Base-by-base conservation (phyloP, 768 basidiomycete genomes). In the Lactarius pseudohatsudake region DNA sequence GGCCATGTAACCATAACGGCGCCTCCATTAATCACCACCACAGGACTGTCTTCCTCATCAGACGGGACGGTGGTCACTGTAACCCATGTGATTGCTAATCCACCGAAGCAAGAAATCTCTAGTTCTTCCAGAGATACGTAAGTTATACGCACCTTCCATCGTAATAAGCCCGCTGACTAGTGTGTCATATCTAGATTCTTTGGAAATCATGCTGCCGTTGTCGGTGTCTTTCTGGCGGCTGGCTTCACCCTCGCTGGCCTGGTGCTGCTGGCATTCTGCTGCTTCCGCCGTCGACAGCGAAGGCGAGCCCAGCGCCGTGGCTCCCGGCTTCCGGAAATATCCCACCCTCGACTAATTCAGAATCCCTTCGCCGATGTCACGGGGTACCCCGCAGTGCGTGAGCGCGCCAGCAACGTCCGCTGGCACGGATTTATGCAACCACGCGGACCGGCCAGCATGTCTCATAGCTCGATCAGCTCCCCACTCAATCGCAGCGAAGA, bases 201-300 rank as follows among this genome's bases (percentile, higher is more conserved):
- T 70, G 76, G 79, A 56, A 87, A 92, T 72, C 85, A 80, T 34
- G 85, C 86, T 2, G 87, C 86, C 11, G 86, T 91, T 4, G 85
- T 86, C 2, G 91, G 88, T 8, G 84, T 87, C n/a, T 92, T 93
- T 74, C 80, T 89, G 8, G 85, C 81, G 13, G 81, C 88, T 53
- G 91, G 88, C 8, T 72, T 93, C 26, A 76, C 82, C 43, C 77
- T 81, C 6, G 80, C 83, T 1, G 80, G 79, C 0, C 68, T 87
- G 28, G 70, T 80, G 9, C 74, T 82, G 10, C 81, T 81, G 10
- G 68, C 81, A n/a, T 70, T 82, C 22, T 80, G 82, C 72, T 72
- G 79, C 53, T 76, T 79, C 56, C 64, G 81, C 57, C 64, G 81
- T 55, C 81, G 79, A 38, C 78, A 78, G 10, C 82, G 77, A 57